A percentile compares a stretch with the other conserved stretches of the same genome.
Evolutionary conservation across 2,329 filamentous ascomycete genomes (phyloP).

Genomic region (Colletotrichum sublineola): DNA sequence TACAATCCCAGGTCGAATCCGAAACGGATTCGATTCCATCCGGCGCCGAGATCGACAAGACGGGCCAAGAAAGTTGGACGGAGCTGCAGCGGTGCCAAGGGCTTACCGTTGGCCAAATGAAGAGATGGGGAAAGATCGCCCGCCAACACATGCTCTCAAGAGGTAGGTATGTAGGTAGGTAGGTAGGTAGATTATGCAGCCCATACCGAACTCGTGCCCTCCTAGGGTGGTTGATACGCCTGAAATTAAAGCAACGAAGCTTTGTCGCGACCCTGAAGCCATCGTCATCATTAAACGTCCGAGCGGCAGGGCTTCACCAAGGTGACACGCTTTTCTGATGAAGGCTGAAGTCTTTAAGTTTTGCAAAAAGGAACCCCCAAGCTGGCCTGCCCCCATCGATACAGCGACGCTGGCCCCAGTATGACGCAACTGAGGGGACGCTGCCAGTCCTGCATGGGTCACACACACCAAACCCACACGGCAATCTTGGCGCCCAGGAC

Average conservation of each 20-base stretch:
- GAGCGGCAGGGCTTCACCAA: constrained; percentile 9
- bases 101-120: constrained; percentile 20
- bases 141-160: constrained; percentile 18
- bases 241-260: constrained; percentile 10
- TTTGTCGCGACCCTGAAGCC: constrained; percentile 21
- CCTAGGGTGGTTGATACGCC: not conserved
- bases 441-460: constrained; percentile 38
- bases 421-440: constrained; percentile 42
- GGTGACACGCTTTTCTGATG: constrained; percentile 33
- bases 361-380: constrained; percentile 2
- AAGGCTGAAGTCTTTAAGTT: constrained; percentile 32
- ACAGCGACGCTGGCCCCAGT: constrained; percentile 22
- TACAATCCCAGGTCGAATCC: constrained; percentile 25
- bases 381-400: constrained; percentile 27
- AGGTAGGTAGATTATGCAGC: not conserved
- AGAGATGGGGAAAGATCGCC: constrained; percentile 11
- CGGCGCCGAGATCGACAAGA: constrained; percentile 38
- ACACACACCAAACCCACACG: constrained; percentile 27
- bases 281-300: constrained; percentile 31
- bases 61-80: constrained; percentile 34
- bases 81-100: constrained; percentile 32
- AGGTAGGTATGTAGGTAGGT: not conserved
- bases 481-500: constrained; percentile 39
- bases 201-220: not conserved
- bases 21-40: constrained; percentile 35